These are phyloP conservation scores for Tetrahymena borealis DNA, from an alignment of 73 alveolate genomes.

Conservation along the genomic window DNA sequence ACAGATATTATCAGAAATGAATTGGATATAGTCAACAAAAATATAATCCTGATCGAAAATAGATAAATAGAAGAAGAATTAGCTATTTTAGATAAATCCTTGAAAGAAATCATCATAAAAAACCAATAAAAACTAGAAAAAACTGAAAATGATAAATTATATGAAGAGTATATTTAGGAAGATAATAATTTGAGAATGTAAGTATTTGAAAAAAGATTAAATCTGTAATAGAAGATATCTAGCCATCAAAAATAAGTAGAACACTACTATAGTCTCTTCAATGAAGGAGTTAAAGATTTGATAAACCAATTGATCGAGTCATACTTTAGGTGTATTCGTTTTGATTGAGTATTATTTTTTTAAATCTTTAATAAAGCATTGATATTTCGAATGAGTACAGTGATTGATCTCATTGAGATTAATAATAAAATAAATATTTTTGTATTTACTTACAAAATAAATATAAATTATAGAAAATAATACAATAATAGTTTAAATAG, in stretches of 20 bases:
- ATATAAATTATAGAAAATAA: too few species aligned
- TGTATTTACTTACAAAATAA: too few species aligned
- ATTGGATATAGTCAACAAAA: neutral
- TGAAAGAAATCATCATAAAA: neutral
- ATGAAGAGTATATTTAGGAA: neutral
- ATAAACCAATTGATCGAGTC: neutral
- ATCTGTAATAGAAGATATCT: neutral
- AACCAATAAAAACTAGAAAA: neutral
- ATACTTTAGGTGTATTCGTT: neutral
- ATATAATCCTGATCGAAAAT: neutral
- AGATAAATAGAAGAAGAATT: neutral
- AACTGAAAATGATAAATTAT: neutral
- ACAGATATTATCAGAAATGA: neutral
- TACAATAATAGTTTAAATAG: too few species aligned
- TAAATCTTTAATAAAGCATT: too few species aligned
- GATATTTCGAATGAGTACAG: too few species aligned
- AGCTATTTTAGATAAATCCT: neutral
- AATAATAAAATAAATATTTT: too few species aligned
- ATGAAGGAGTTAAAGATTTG: neutral
- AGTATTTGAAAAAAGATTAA: neutral
- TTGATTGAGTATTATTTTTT: too few species aligned
- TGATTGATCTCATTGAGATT: too few species aligned
- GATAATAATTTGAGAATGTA: neutral
- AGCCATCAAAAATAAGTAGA: neutral
- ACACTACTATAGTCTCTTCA: neutral